Percentiles rank a stretch among this genome's conserved stretches.
Evolutionary conservation across 495 filamentous ascomycete species (phyloP).

Genomic region (Aspergillus heteromorphus): DNA sequence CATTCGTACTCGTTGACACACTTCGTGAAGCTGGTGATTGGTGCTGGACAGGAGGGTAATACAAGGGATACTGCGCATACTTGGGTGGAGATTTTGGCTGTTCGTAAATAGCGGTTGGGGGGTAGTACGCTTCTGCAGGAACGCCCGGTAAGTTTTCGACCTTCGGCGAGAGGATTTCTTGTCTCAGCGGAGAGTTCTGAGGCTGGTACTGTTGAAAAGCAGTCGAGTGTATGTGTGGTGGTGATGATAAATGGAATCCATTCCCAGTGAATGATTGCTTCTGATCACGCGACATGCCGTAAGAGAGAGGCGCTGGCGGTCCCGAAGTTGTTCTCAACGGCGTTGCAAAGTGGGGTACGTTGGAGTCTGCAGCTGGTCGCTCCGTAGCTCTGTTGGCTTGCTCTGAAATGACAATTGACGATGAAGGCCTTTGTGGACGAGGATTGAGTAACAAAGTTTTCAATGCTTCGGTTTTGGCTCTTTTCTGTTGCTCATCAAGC

Average conservation of each 20-base stretch:
- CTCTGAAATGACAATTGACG: conserved; percentile 17
- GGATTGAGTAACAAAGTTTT: conserved; percentile 46
- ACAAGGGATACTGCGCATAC: conserved; percentile 9
- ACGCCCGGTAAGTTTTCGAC: conserved; percentile 6
- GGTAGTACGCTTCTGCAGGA: conserved; percentile 6
- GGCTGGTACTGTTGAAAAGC: conserved; percentile 16
- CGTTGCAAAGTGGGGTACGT: conserved; percentile 33
- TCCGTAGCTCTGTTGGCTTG: conserved; percentile 11
- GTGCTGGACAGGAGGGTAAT: conserved; percentile 20
- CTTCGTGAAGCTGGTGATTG: conserved; percentile 21
- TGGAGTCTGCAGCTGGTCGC: conserved; percentile 13
- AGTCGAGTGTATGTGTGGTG: conserved; percentile 12
- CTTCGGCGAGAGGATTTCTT: conserved; percentile 20
- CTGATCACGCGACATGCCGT: conserved; percentile 6
- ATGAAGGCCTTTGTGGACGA: conserved; percentile 35
- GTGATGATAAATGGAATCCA: conserved; percentile 10
- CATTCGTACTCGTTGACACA: conserved; percentile 20
- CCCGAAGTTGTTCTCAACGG: conserved; percentile 34
- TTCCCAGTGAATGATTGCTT: conserved; percentile 3
- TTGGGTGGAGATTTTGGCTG: conserved; percentile 5
- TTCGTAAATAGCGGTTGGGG: conserved; percentile 6
- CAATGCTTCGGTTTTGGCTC: conserved; percentile 40
- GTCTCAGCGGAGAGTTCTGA: conserved; percentile 21
- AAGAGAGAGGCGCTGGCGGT: conserved; percentile 23
- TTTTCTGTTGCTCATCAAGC: conserved; percentile 35